phyloP scores from a whole-genome alignment of 2,329 filamentous ascomycete species.

The Phoma sp. region DNA sequence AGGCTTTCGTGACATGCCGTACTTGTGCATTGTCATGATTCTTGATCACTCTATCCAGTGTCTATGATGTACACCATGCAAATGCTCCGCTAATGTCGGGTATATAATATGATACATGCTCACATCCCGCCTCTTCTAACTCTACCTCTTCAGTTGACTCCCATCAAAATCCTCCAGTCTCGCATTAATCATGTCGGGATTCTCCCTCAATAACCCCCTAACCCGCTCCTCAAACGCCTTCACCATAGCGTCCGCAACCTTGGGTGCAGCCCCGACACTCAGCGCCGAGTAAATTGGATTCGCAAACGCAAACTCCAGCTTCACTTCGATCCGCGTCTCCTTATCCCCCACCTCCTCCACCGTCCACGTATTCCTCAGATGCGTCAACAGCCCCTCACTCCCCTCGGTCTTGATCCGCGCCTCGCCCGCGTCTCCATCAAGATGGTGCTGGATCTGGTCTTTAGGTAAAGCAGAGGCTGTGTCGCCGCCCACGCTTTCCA shows the following conservation, averaged over 20 bases:
- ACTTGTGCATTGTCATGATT: too few relatives aligned
- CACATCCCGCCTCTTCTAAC: too few relatives aligned
- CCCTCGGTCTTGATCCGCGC: constrained; percentile 6
- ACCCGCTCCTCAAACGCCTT: constrained; percentile 90
- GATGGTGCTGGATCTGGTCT: constrained; percentile 53
- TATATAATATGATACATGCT: too few relatives aligned
- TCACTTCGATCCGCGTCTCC: constrained; percentile 76
- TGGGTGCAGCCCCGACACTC: constrained; percentile 81
- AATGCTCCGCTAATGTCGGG: too few relatives aligned
- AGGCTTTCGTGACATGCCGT: too few relatives aligned
- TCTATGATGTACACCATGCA: too few relatives aligned
- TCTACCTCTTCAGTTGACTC: constrained; percentile 27
- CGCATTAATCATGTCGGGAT: constrained; percentile 31
- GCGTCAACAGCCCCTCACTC: constrained; percentile 64
- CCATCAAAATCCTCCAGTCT: constrained; percentile 38
- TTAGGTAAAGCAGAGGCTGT: constrained; percentile 55
- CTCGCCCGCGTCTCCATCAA: constrained; percentile 26
- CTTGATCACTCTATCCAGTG: too few relatives aligned
- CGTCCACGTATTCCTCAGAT: constrained; percentile 74
- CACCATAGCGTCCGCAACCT: constrained; percentile 87
- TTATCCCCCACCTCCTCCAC: constrained; percentile 56
- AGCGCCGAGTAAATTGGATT: constrained; percentile 88
- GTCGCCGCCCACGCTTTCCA: constrained; percentile 78
- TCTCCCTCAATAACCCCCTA: constrained; percentile 56
- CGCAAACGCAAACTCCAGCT: constrained; percentile 82